These are phyloP conservation scores for Collariella sp. DNA, from an alignment of 495 filamentous ascomycete species.

Conservation along the genomic window DNA sequence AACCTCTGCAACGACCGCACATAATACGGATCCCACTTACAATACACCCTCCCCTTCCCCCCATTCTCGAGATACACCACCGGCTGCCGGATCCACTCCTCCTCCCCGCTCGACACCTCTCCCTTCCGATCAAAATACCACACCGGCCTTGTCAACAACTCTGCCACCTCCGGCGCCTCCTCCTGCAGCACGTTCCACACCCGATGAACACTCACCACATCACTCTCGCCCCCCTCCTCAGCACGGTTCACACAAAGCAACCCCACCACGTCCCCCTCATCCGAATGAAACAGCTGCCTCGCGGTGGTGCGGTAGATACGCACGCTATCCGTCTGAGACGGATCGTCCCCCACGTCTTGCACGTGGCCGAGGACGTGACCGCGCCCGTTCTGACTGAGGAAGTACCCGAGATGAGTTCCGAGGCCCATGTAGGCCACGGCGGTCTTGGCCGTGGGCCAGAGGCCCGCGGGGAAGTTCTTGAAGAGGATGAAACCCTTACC, in stretches of 20 bases:
- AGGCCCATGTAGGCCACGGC: slow-evolving; percentile 86
- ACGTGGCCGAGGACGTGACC: slow-evolving; percentile 91
- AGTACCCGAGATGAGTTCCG: slow-evolving; percentile 79
- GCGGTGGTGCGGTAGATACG: slow-evolving; percentile 87
- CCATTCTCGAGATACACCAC: slow-evolving; percentile 64
- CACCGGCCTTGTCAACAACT: slow-evolving; percentile 62
- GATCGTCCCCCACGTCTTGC: slow-evolving; percentile 80
- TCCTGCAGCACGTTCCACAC: slow-evolving; percentile 72
- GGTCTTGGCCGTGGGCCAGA: slow-evolving; percentile 73
- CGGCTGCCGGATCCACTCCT: slow-evolving; percentile 63
- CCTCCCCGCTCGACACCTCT: slow-evolving; percentile 63
- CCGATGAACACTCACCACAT: slow-evolving; percentile 69
- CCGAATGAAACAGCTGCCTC: slow-evolving; percentile 70
- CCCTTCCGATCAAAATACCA: slow-evolving; percentile 97
- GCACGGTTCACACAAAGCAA: slow-evolving; percentile 75
- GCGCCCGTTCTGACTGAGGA: slow-evolving; percentile 72
- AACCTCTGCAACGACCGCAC: slow-evolving; percentile 60
- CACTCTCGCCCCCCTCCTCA: slow-evolving; percentile 74
- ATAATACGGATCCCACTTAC: slow-evolving; percentile 75
- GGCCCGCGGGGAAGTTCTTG: slow-evolving; percentile 65
- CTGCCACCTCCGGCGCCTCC: slow-evolving; percentile 70
- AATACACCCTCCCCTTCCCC: slow-evolving; percentile 37
- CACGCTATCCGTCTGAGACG: slow-evolving; percentile 69
- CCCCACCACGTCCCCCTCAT: slow-evolving; percentile 76
- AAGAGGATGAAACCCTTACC: slow-evolving; percentile 88